A percentile compares a stretch with the other conserved stretches of the same genome.
These are phyloP conservation scores for Candida tunisiensis DNA, from an alignment of 1,139 yeast species.

Conservation along the genomic window DNA sequence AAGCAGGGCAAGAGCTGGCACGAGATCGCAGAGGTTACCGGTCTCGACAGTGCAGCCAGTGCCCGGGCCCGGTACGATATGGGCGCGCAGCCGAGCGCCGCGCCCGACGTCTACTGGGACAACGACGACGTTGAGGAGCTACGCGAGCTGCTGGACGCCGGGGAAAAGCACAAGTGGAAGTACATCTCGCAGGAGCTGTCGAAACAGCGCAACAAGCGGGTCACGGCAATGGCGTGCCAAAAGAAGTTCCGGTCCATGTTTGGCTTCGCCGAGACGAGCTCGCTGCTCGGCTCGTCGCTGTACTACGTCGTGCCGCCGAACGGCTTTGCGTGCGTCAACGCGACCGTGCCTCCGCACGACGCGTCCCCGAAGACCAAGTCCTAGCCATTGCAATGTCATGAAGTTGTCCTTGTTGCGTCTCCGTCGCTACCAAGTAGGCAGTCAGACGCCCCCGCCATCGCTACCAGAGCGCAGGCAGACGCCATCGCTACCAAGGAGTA, in stretches of 20 bases:
- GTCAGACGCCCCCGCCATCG: no score
- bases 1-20: constrained; percentile 52
- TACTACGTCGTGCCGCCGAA: constrained; percentile 23
- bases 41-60: background rate
- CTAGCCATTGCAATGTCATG: no score
- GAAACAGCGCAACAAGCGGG: constrained; percentile 16
- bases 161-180: constrained; percentile 27
- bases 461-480: no score
- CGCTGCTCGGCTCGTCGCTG: constrained; percentile 21
- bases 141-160: constrained; percentile 19
- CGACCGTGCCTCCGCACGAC: background rate
- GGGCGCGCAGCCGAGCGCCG: background rate
- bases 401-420: no score
- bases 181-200: constrained; percentile 20
- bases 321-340: constrained; percentile 18
- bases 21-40: constrained; percentile 40
- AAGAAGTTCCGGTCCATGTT: constrained; percentile 26
- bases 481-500: no score
- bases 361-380: no score
- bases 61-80: background rate
- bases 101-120: constrained; percentile 13
- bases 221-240: constrained; percentile 24
- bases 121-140: constrained; percentile 20
- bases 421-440: no score
- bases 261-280: constrained; percentile 23